Evolutionary conservation across 208 protist species (phyloP).

Genomic region (Leishmania martiniquensis): DNA sequence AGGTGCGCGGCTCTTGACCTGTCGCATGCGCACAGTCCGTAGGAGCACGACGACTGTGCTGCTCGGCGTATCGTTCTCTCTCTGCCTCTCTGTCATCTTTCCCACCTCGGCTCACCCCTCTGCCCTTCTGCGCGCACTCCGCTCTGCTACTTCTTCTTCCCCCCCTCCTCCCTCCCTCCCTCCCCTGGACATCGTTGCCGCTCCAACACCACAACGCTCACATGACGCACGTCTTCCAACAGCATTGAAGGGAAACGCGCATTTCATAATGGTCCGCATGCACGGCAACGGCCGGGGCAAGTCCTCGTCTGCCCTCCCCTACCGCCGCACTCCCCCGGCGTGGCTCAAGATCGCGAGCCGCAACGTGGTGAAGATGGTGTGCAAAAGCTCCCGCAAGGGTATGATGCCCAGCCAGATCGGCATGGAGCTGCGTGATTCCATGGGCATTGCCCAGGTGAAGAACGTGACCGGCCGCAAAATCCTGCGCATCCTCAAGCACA

Average conservation of each 20-base stretch:
- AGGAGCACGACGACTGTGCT: too few relatives aligned
- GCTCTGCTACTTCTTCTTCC: not conserved
- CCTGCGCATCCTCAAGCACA: slow-evolving; percentile 99
- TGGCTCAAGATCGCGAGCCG: slow-evolving; percentile 98
- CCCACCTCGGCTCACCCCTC: too few relatives aligned
- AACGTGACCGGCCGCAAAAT: slow-evolving; percentile 99
- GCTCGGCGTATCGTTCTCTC: too few relatives aligned
- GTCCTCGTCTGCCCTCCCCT: slow-evolving; percentile 96
- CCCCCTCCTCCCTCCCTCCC: not conserved
- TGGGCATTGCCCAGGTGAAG: slow-evolving; percentile 99
- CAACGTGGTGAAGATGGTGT: slow-evolving; percentile 97
- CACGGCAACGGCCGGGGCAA: slow-evolving; percentile 99
- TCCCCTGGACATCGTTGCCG: not conserved
- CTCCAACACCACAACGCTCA: not conserved
- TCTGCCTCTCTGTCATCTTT: too few relatives aligned
- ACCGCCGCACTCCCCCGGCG: slow-evolving; percentile 97
- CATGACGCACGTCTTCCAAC: not conserved
- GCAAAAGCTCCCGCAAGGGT: slow-evolving; percentile 99
- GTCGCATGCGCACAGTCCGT: too few relatives aligned
- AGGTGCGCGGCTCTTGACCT: too few relatives aligned
- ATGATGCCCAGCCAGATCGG: slow-evolving; percentile 99
- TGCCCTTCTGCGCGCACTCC: too few relatives aligned
- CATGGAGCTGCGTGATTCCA: slow-evolving; percentile 99
- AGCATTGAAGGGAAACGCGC: slow-evolving; percentile 1
- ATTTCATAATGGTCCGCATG: slow-evolving; percentile 94